phyloP scores from a whole-genome alignment of 2,329 filamentous ascomycete species.

The Verticillium albo-atrum region DNA sequence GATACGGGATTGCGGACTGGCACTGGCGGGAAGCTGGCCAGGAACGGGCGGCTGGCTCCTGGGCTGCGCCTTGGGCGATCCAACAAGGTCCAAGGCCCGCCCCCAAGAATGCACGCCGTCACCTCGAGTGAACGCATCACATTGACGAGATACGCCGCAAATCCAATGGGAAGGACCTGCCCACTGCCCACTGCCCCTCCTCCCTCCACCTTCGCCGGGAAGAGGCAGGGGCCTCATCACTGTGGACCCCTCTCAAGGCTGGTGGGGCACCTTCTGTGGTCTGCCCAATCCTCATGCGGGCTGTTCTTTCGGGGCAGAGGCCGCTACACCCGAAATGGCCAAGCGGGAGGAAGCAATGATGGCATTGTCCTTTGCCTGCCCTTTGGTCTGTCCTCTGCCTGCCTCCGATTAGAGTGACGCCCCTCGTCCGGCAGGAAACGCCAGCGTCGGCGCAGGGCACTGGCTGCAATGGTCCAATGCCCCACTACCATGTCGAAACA shows the following conservation, averaged over 20 bases:
- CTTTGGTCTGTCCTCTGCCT: not conserved
- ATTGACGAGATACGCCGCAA: not conserved
- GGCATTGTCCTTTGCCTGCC: not conserved
- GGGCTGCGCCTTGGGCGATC: not conserved
- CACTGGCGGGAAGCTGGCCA: not conserved
- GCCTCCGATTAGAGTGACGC: not conserved
- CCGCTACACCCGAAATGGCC: not conserved
- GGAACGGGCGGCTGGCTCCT: not conserved
- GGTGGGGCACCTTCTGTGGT: not conserved
- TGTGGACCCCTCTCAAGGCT: not conserved
- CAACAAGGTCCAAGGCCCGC: not conserved
- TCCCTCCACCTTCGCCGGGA: not conserved
- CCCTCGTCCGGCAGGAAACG: not conserved
- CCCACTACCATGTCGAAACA: not conserved
- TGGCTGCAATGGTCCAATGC: not conserved
- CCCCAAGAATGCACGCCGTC: not conserved
- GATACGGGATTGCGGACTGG: not conserved
- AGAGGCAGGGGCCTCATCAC: not conserved
- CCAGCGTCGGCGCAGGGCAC: not conserved
- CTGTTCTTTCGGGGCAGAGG: not conserved
- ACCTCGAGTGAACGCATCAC: not conserved
- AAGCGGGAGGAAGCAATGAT: conserved; percentile 1
- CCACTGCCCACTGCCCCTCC: not conserved
- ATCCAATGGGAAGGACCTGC: not conserved
- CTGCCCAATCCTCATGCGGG: not conserved